Conservation (phyloP, 352 stramenopile genomes). For the Pythium periplocum region DNA sequence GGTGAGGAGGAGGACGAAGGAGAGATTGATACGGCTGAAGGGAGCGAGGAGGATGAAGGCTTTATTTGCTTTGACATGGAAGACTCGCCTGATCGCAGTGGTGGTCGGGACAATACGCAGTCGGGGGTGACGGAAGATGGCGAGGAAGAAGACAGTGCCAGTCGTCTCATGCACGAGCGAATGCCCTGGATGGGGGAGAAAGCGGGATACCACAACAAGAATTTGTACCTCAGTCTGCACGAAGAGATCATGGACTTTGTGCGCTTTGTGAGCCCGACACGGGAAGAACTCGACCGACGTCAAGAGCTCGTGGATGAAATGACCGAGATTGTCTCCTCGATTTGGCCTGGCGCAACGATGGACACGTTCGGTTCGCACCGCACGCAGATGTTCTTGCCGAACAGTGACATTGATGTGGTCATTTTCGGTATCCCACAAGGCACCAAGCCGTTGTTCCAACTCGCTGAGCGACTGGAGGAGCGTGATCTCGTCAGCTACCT, state of each 20-base stretch:
- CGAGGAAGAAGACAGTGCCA: constrained; percentile 21
- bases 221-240: constrained; percentile 88
- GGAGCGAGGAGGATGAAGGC: constrained; percentile 17
- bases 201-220: constrained; percentile 49
- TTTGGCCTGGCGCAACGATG: constrained; percentile 65
- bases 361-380: constrained; percentile 91
- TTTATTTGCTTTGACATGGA: constrained; percentile 44
- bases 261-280: constrained; percentile 82
- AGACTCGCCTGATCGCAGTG: constrained; percentile 3
- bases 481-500: constrained; percentile 86
- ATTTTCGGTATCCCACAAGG: constrained; percentile 67
- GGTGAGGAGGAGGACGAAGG: constrained; percentile 11
- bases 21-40: too few species aligned
- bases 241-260: constrained; percentile 96
- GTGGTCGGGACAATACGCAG: background rate
- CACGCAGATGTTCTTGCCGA: constrained; percentile 90
- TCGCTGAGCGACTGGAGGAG: constrained; percentile 46
- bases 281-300: constrained; percentile 66
- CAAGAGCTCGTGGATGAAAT: constrained; percentile 77
- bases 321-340: constrained; percentile 36
- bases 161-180: constrained; percentile 32
- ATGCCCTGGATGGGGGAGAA: constrained; percentile 69
- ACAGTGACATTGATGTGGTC: constrained; percentile 94
- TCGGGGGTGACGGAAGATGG: constrained; percentile 18
- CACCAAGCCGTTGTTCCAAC: constrained; percentile 49